Conservation (phyloP, 2,329 filamentous ascomycete species). For the Tolypocladium amazonense region DNA sequence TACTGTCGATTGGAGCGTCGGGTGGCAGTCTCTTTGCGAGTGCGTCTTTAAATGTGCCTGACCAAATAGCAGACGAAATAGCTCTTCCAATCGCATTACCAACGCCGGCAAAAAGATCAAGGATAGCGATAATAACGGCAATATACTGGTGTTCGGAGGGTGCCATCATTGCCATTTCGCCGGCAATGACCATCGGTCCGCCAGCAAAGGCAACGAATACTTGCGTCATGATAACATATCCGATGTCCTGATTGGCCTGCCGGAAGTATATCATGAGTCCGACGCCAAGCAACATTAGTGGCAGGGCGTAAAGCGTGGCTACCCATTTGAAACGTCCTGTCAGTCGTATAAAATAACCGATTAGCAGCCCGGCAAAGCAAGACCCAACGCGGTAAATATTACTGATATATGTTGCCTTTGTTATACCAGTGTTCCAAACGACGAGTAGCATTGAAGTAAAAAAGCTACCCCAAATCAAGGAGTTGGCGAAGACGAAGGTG, state of each 20-base stretch:
- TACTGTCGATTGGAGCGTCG: constrained; percentile 21
- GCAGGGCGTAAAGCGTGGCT: constrained; percentile 35
- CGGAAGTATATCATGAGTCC: constrained; percentile 52
- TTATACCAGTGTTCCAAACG: constrained; percentile 24
- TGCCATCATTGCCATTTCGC: constrained; percentile 51
- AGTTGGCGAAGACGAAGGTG: constrained; percentile 24
- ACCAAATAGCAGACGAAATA: constrained; percentile 56
- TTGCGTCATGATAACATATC: constrained; percentile 49
- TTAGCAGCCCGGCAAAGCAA: constrained; percentile 24
- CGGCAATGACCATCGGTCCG: constrained; percentile 46
- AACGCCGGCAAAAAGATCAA: constrained; percentile 48
- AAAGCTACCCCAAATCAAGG: constrained; percentile 25
- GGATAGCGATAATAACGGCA: constrained; percentile 47
- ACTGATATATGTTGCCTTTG: constrained; percentile 28
- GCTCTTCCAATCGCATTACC: constrained; percentile 51
- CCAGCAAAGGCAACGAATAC: constrained; percentile 52
- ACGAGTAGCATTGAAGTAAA: constrained; percentile 29
- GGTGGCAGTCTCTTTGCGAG: constrained; percentile 39
- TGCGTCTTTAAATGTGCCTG: constrained; percentile 41
- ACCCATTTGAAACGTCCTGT: constrained; percentile 42
- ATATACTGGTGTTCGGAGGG: constrained; percentile 49
- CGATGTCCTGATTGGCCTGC: constrained; percentile 35
- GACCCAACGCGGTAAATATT: constrained; percentile 36
- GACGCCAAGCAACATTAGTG: constrained; percentile 44
- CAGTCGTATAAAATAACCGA: constrained; percentile 30